Base-by-base conservation (phyloP, 2,329 filamentous ascomycete genomes). In the Trichophyton equinum region DNA sequence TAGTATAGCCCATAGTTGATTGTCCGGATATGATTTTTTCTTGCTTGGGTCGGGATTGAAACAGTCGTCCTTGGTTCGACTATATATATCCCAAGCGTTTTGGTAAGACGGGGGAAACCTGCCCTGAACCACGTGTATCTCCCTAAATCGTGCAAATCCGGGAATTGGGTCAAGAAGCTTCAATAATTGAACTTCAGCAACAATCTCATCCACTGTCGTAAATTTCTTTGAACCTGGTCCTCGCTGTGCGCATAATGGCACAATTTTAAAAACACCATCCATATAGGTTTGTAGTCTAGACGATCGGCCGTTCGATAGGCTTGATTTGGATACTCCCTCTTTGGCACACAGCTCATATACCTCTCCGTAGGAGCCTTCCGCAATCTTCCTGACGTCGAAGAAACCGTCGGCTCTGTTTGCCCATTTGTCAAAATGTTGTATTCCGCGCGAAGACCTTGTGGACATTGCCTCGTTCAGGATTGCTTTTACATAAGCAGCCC, bases 281-380 rank as follows among this genome's bases (percentile, higher is more conserved):
- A 72, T 71, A 49, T 75, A 73, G 1, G 70, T 72, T 64, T 61
- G 74, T 60, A 71, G 67, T 67, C 68, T 76, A 58, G 64, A 75
- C 64, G 64, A 70, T 64, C 67, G 74, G 6, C 69, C 72, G 62
- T 71, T 73, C 4, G 71, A 74, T 20, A 74, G 71, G 4, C 67
- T 67, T 7, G 69, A 67, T 20, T 69, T 69, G 44, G 68, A 71
- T 18, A 71, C 61, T 55, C 75, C 70, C 25, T 74, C 71, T 9
- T 71, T 70, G n/a, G 77, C 59, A 18, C 77, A 62, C 25, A 85
- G 72, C 11, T 83, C 81, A 68, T 85, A 86, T 2, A 87, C 84
- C 67, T 86, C 83, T 60, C 82, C 82, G 67, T 84, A 87, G 0
- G 83, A 85, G 1, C 84, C 84, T 69, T 87, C 84, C 7, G 83